Conservation (phyloP, 345 rosid genomes). For the Populus tremula region DNA sequence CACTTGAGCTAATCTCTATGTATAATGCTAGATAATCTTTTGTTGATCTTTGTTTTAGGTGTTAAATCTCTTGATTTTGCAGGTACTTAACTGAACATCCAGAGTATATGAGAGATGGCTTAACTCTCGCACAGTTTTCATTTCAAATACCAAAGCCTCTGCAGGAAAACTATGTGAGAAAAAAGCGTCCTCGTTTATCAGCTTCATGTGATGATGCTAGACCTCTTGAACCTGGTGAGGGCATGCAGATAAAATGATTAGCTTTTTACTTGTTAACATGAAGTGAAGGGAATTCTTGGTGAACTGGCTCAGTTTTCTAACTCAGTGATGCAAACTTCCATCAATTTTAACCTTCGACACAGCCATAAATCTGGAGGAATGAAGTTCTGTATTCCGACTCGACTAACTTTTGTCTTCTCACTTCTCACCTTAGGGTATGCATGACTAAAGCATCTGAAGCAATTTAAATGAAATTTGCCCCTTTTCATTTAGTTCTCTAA, state of each 20-base stretch:
- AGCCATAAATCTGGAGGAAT: neutral
- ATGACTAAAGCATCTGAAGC: neutral
- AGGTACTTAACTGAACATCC: constrained; percentile 67
- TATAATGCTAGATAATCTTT: neutral
- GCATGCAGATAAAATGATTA: constrained; percentile 26
- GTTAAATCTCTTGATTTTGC: constrained; percentile 15
- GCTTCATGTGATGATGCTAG: constrained; percentile 34
- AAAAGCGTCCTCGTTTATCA: constrained; percentile 45
- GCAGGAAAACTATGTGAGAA: constrained; percentile 61
- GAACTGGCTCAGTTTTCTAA: neutral
- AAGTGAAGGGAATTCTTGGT: neutral
- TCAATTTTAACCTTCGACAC: neutral
- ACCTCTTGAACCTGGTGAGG: constrained; percentile 38
- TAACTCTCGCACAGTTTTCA: constrained; percentile 58
- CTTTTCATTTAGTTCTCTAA: neutral
- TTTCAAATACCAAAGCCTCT: constrained; percentile 75
- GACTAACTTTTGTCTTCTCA: neutral
- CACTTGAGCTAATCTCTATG: neutral
- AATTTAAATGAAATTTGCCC: neutral
- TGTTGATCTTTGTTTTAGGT: neutral
- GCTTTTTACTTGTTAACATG: neutral
- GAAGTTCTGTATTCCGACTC: neutral
- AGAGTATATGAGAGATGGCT: constrained; percentile 38
- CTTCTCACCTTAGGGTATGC: neutral
- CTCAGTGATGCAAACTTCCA: neutral